Evolutionary conservation across 805 yeast species (phyloP).

Genomic region (Middelhovenomyces tepae): DNA sequence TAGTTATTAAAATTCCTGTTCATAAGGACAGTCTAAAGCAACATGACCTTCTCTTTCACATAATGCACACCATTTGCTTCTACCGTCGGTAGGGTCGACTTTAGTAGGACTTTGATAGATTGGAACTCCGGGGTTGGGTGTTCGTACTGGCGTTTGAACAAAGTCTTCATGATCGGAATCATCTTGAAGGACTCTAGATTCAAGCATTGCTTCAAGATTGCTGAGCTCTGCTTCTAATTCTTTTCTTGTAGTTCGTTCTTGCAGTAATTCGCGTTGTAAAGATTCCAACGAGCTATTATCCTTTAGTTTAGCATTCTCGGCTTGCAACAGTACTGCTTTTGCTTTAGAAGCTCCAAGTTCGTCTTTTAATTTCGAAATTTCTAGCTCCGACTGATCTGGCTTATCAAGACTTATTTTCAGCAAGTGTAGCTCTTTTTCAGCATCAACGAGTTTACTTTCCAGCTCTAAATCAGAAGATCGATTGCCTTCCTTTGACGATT

Average conservation of each 20-base stretch:
- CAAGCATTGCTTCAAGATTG: conserved; percentile 21
- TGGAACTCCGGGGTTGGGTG: too few relatives aligned
- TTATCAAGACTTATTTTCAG: background rate
- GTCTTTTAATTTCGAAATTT: background rate
- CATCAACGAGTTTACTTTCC: conserved; percentile 1
- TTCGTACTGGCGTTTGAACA: too few relatives aligned
- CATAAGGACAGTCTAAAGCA: conserved; percentile 82
- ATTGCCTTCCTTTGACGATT: too few relatives aligned
- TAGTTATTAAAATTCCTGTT: conserved; percentile 37
- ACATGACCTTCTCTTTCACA: conserved; percentile 90
- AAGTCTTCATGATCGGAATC: conserved; percentile 25
- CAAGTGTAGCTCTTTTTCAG: background rate
- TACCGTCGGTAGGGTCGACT: conserved; percentile 64
- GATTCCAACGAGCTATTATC: too few relatives aligned
- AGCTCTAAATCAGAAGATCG: too few relatives aligned
- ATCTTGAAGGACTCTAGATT: conserved; percentile 21
- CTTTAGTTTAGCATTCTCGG: conserved; percentile 18
- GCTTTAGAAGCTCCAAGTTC: background rate
- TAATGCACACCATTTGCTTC: conserved; percentile 80
- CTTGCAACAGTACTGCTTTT: too few relatives aligned
- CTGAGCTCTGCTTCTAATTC: conserved; percentile 18
- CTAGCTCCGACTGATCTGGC: background rate
- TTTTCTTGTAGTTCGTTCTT: conserved; percentile 10
- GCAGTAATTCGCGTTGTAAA: conserved; percentile 20
- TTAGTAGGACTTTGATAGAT: too few relatives aligned